Evolutionary conservation across 768 basidiomycete genomes (phyloP).

Genomic region (Russula foetens): DNA sequence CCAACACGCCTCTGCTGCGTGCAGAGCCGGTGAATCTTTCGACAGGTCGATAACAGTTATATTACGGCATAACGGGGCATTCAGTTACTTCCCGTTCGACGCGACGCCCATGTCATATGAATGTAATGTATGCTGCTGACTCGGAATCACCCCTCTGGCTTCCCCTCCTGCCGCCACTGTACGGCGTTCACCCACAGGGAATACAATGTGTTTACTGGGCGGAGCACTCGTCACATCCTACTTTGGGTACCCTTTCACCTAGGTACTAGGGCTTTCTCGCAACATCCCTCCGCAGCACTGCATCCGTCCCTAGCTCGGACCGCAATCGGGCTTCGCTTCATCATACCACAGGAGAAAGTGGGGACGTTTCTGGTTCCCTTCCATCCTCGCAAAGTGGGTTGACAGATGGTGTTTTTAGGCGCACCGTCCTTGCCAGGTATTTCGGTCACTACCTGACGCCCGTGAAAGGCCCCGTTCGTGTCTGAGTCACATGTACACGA

Average conservation of each 20-base stretch:
- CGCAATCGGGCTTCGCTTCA: background rate
- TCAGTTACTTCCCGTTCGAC: background rate
- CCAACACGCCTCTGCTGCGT: background rate
- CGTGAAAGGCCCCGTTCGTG: background rate
- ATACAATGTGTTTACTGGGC: background rate
- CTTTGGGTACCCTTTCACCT: background rate
- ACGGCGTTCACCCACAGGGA: background rate
- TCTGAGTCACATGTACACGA: background rate
- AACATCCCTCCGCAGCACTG: background rate
- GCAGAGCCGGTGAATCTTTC: background rate
- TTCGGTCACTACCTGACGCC: background rate
- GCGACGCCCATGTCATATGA: background rate
- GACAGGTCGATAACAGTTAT: background rate
- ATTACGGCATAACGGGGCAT: background rate
- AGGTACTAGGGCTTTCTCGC: background rate
- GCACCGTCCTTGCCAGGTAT: background rate
- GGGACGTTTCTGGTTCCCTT: background rate
- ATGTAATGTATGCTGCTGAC: background rate
- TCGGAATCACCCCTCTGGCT: background rate
- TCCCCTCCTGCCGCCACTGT: background rate
- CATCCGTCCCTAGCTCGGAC: background rate
- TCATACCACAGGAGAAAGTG: background rate
- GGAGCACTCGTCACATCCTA: background rate
- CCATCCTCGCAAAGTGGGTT: background rate
- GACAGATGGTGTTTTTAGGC: background rate